Evolutionary conservation across 257 asterid species (phyloP), one percentile per base, ranked within the genome.

Genomic region (Forsythia suspensa): DNA sequence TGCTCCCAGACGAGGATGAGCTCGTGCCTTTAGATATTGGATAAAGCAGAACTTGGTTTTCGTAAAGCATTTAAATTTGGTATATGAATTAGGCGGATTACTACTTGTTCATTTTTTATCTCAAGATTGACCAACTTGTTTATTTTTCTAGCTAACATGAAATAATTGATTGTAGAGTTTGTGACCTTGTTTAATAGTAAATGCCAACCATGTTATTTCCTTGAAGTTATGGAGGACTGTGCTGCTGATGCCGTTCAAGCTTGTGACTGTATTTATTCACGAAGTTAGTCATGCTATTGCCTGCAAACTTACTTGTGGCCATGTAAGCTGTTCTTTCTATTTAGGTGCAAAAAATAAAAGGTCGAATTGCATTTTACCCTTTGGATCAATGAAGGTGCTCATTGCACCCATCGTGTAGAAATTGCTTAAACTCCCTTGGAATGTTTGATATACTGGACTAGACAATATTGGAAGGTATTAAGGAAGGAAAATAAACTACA

Each of bases 251-350:
- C 98, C 98, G 29, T 95, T 95, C 80, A 95, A 95, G 97, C 98
- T 95, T 86, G 87, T 95, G 74, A 95, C 99, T 36, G 98, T 95
- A 15, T 95, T 95, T 91, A 96, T 95, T 87, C 99, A 93, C 72
- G 99, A 95, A 88, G 95, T 96, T 61, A 95, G 99, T 84, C 99
- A 95, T 66, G 99, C 99, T 40, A 89, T 95, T 78, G 99, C 98
- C 59, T 92, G 98, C 84, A 90, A 91, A 87, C 97, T 95, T 82
- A 95, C 99, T n/a, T 95, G 99, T 79, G 99, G 98, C 44, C 89
- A 91, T 92, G 99, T 95, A 89, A 55, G 68, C 70, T 34, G 73
- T 73, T 78, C 37, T 77, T 74, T 81, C 76, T 76, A 7, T 29
- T 8, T 18, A 7, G 29, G 29, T 2, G 65, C 65, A 55, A 55